Conservation (phyloP, 1,284 basidiomycete genomes). For the Tausonia pullulans region DNA sequence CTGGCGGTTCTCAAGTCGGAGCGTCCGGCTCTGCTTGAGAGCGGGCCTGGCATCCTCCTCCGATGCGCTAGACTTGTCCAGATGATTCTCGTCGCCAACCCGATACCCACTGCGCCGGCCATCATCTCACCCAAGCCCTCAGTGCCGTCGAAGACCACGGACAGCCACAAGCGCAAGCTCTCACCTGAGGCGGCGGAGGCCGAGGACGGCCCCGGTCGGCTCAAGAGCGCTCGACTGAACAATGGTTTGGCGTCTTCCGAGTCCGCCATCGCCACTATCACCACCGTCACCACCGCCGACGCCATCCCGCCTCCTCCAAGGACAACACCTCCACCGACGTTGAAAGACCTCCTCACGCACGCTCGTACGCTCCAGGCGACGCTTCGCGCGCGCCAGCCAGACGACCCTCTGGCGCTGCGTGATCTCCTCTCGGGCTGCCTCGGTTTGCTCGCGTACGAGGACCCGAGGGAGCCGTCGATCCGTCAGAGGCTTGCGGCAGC, state of each 20-base stretch:
- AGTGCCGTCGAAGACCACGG: background rate
- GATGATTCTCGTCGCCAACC: background rate
- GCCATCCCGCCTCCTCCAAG: background rate
- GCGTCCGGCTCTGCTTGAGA: background rate
- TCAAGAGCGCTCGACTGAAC: background rate
- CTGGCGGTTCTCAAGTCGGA: background rate
- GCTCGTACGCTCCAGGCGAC: background rate
- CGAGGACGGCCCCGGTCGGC: background rate
- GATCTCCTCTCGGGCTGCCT: no score
- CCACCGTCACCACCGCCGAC: background rate
- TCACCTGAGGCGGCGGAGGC: background rate
- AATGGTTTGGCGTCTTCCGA: background rate
- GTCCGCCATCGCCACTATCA: background rate
- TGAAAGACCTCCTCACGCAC: background rate
- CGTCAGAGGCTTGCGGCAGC: no score
- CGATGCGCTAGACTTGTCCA: background rate
- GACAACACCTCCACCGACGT: background rate
- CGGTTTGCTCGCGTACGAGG: no score
- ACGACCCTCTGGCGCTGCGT: no score
- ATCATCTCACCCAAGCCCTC: background rate
- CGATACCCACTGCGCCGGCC: background rate
- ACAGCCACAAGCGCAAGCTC: background rate
- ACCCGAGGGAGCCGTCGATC: no score
- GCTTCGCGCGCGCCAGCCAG: no score
- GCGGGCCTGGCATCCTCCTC: background rate